phyloP scores from a whole-genome alignment of 1,284 basidiomycete genomes.

The Anthracocystis setariae region DNA sequence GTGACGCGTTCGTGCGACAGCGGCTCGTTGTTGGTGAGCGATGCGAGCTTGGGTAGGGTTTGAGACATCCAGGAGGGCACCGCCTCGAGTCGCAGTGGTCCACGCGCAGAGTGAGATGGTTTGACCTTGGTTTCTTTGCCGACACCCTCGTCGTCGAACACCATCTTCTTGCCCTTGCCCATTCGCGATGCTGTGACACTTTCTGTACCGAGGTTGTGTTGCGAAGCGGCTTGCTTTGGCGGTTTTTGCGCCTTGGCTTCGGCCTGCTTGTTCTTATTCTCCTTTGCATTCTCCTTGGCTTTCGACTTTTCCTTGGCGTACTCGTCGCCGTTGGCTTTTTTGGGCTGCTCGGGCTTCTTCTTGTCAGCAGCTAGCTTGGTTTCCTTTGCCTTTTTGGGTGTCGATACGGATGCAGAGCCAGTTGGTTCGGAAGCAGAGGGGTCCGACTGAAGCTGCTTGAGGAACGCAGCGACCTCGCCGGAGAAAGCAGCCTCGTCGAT shows the following conservation, averaged over 20 bases:
- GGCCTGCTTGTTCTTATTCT: conserved; percentile 13
- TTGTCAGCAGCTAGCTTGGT: conserved; percentile 10
- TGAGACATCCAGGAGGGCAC: conserved; percentile 51
- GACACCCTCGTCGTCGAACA: conserved; percentile 51
- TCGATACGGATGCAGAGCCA: conserved; percentile 1
- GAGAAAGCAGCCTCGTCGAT: conserved; percentile 46
- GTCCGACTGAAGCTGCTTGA: conserved; percentile 37
- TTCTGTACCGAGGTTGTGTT: conserved; percentile 2
- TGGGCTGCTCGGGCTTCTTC: conserved; percentile 13
- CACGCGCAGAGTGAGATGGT: conserved; percentile 9
- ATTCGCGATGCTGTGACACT: conserved; percentile 33
- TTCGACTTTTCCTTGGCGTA: not conserved
- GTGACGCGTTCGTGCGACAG: conserved; percentile 45
- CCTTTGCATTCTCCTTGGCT: conserved; percentile 1
- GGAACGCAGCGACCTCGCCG: conserved; percentile 31
- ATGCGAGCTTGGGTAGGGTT: conserved; percentile 35
- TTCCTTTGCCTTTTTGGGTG: conserved; percentile 13
- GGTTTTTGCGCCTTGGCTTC: conserved; percentile 28
- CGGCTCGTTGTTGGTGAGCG: conserved; percentile 7
- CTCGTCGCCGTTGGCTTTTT: conserved; percentile 10
- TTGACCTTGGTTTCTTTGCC: conserved; percentile 29
- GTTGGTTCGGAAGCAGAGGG: conserved; percentile 20
- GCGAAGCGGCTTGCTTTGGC: conserved; percentile 10
- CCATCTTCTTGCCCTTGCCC: conserved; percentile 51
- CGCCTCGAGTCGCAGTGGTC: conserved; percentile 49